Evolutionary conservation across 768 basidiomycete genomes (phyloP), one percentile per base, ranked within the genome.

Genomic region (Neoboletus subvelutipes): DNA sequence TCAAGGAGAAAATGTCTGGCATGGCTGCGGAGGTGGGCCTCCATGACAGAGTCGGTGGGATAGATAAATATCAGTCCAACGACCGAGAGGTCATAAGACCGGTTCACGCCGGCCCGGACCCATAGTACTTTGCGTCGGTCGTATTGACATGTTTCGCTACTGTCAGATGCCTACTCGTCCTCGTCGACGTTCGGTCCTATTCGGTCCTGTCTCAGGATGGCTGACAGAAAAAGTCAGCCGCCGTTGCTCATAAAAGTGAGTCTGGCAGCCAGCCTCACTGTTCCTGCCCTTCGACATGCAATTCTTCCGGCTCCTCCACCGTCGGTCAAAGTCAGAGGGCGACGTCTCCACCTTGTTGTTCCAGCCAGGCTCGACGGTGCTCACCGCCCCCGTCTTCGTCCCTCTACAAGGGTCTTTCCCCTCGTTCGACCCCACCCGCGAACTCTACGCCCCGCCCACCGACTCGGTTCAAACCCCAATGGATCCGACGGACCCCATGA

Each of bases 231-330:
- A 12, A 20, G 65, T 66, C 65, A 66, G 65, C 65, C 65, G 39
- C 65, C 28, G 6, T n/a, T 2, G n/a, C 11, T 15, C 50, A 58
- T 67, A 66, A 67, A 67, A 55, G 31, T 36, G 56, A 41, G 52
- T 53, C 47, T 36, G 33, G 15, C 5, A 15, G 6, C 31, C 22
- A 2, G 11, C 8, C 39, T 26, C 5, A 8, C 17, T 26, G 37
- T 47, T 39, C 6, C 28, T 22, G 10, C 18, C 29, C 22, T 28
- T 49, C 48, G 53, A 49, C 56, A 82, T 81, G 80, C 76, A 74
- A 6, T 78, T 80, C 63, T 79, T 80, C 73, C 71, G 70, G 59
- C 69, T 80, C 28, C 76, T 79, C 26, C 77, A 82, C 59, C 78
- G 79, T 63, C 76, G 73, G 56, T 72, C 79, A 52, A 78, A 74